These are phyloP conservation scores for Teratosphaeria nubilosa DNA, from an alignment of 2,329 filamentous ascomycete species.

Conservation along the genomic window DNA sequence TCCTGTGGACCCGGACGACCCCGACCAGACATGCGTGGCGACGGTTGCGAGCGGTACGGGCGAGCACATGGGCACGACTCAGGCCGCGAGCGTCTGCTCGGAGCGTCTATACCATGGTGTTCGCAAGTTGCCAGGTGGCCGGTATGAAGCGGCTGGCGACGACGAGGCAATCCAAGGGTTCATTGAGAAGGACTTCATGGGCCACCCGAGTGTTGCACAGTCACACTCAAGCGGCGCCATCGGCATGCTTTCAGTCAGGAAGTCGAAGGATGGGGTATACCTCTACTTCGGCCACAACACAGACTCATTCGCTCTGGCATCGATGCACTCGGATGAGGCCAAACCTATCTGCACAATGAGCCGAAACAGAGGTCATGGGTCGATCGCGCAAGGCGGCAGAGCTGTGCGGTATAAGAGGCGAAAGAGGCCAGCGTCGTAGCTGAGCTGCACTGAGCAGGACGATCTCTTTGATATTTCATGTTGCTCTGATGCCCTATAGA, in stretches of 20 bases:
- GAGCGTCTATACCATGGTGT: constrained; percentile 65
- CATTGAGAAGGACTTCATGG: constrained; percentile 84
- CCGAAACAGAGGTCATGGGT: constrained; percentile 48
- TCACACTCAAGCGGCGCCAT: constrained; percentile 81
- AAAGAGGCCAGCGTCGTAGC: background rate
- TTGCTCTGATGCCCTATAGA: background rate
- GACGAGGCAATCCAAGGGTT: constrained; percentile 67
- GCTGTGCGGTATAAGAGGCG: background rate
- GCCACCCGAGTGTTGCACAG: constrained; percentile 71
- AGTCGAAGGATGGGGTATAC: constrained; percentile 62
- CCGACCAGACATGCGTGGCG: constrained; percentile 60
- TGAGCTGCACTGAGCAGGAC: background rate
- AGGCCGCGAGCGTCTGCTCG: constrained; percentile 79
- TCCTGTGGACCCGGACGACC: constrained; percentile 62
- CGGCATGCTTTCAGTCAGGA: constrained; percentile 84
- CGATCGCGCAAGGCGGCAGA: constrained; percentile 24
- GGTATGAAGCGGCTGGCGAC: constrained; percentile 38
- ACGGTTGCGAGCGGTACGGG: constrained; percentile 89
- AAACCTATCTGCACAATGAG: constrained; percentile 82
- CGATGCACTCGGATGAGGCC: constrained; percentile 70
- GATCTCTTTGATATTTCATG: background rate
- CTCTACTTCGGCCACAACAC: constrained; percentile 96
- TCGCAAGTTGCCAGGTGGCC: constrained; percentile 50
- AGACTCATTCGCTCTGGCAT: constrained; percentile 73
- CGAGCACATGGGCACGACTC: constrained; percentile 94